Conservation (phyloP, 2,329 filamentous ascomycete species). For the Emmonsiellopsis sp. region DNA sequence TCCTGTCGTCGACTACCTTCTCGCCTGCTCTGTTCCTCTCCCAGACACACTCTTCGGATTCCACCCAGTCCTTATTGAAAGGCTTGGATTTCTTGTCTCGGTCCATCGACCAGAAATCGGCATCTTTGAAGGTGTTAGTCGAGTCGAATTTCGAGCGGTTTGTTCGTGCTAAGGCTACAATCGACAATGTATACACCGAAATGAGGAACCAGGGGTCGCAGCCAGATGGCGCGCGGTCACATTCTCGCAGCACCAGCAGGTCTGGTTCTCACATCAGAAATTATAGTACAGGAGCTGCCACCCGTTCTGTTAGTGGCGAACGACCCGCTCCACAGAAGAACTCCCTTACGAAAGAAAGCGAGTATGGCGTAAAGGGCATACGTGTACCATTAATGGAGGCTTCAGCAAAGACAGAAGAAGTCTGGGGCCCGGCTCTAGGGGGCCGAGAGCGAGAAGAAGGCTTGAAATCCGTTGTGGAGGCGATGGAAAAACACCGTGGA, state of each 20-base stretch:
- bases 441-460: slow-evolving; percentile 85
- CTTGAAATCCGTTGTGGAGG: slow-evolving; percentile 65
- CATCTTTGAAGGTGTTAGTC: slow-evolving; percentile 88
- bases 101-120: slow-evolving; percentile 96
- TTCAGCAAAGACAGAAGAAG: slow-evolving; percentile 87
- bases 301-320: slow-evolving; percentile 36
- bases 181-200: slow-evolving; percentile 97
- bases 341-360: slow-evolving; percentile 82
- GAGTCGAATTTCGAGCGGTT: slow-evolving; percentile 98
- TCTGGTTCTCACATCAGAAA: slow-evolving; percentile 52
- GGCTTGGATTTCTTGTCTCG: slow-evolving; percentile 79
- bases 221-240: slow-evolving; percentile 15
- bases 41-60: slow-evolving; percentile 77
- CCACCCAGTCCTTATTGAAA: slow-evolving; percentile 67
- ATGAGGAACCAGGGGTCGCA: slow-evolving; percentile 67
- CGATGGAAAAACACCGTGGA: slow-evolving; percentile 68
- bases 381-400: slow-evolving; percentile 81
- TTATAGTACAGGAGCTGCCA: slow-evolving; percentile 33
- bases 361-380: slow-evolving; percentile 81
- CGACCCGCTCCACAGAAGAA: slow-evolving; percentile 59
- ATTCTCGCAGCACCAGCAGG: slow-evolving; percentile 53
- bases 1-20: slow-evolving; percentile 92
- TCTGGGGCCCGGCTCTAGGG: slow-evolving; percentile 90
- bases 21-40: slow-evolving; percentile 86
- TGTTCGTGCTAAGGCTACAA: slow-evolving; percentile 92